These are phyloP conservation scores for Halenospora varia DNA, from an alignment of 495 filamentous ascomycete genomes.

Conservation along the genomic window DNA sequence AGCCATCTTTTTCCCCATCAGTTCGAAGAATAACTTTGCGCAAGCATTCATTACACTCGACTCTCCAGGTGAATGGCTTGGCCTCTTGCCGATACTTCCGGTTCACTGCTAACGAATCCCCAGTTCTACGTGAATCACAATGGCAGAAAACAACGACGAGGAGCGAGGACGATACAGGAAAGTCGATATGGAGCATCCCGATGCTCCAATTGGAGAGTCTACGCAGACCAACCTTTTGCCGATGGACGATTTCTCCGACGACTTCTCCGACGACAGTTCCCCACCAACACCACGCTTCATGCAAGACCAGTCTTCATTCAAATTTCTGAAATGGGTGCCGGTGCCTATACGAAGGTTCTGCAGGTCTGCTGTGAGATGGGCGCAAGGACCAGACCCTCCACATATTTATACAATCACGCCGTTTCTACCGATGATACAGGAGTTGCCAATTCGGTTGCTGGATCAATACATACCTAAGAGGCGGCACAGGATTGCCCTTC, in stretches of 20 bases:
- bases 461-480: constrained; percentile 60
- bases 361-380: constrained; percentile 53
- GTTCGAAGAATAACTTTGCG: too few species aligned
- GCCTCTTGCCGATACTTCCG: too few species aligned
- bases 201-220: constrained; percentile 20
- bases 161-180: constrained; percentile 10
- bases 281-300: constrained; percentile 35
- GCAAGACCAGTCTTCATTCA: constrained; percentile 32
- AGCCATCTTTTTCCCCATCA: too few species aligned
- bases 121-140: too few species aligned
- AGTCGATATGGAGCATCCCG: constrained; percentile 17
- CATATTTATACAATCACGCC: constrained; percentile 62
- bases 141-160: constrained; percentile 4
- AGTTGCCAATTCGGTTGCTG: constrained; percentile 60
- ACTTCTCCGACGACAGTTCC: constrained; percentile 22
- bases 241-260: constrained; percentile 23
- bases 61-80: too few species aligned
- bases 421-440: constrained; percentile 64
- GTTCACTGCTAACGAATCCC: too few species aligned
- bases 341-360: constrained; percentile 38
- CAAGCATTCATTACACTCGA: too few species aligned
- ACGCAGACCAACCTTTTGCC: constrained; percentile 16
- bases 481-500: constrained; percentile 52
- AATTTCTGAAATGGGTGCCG: constrained; percentile 42
- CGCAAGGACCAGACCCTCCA: constrained; percentile 66